Evolutionary conservation across 495 filamentous ascomycete genomes (phyloP), one percentile per base, ranked within the genome.

Genomic region (Penicillium paxilli): DNA sequence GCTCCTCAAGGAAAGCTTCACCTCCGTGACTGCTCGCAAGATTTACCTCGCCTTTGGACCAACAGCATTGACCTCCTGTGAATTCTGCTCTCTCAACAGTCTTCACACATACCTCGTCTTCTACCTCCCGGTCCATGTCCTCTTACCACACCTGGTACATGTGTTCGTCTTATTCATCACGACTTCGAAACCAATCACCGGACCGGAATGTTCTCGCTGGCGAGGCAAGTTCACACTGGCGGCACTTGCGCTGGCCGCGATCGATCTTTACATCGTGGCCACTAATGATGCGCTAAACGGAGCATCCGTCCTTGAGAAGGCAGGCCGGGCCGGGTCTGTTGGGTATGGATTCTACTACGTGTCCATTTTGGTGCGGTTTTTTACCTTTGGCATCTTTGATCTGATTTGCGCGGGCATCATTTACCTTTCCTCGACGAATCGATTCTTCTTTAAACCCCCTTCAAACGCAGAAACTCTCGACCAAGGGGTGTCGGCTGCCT

Each of bases 21-120:
- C 74, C 4, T 87, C 83, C 26, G 70, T 87, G 48, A 87, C 89
- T 44, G 84, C 84, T 5, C 79, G 91, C 37, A 84, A 92, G 19
- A 77, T 94, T 5, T 98, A 96, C 71, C 79, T 96, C 35, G 84
- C 86, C 26, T 92, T 81, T 73, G 94, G 94, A 17, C 88, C 91
- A 0, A 77, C 83, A 19, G 79, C 83, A 4, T 58, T 98, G 1
- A 75, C 82, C 16, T 71, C 80, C 30, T 98, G 94, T 68, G 82
- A 82, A 48, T 96, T 92, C 75, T 97, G 94, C 81, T 76, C 70
- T n/a, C 69, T 86, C 11, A 90, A 91, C 52, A 83, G 90, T 22
- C 76, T 83, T 11, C 74, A 75, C 32, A 85, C 79, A 16, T 96
- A 91, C 69, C 77, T 96, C 32, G 82, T 88, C 63, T 97, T 94